These are phyloP conservation scores for Juncus inflexus DNA, from an alignment of 176 grass and related monocot species.

Conservation along the genomic window DNA sequence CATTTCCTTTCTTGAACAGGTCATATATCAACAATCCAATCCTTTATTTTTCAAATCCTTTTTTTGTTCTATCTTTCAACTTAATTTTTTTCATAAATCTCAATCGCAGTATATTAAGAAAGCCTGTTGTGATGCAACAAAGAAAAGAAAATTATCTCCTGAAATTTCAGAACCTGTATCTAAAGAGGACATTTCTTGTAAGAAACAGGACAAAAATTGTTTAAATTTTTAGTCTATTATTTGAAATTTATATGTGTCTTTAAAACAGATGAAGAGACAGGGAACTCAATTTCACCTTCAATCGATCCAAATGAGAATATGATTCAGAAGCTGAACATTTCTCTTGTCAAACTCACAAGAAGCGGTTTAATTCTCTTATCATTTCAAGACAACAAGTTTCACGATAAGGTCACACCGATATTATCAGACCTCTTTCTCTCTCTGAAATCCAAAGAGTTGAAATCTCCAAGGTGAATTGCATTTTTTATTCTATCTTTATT, in stretches of 20 bases:
- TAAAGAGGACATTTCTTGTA: constrained; percentile 47
- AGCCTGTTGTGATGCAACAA: constrained; percentile 32
- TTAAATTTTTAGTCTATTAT: no score
- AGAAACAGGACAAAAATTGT: constrained; percentile 10
- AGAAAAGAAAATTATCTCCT: constrained; percentile 78
- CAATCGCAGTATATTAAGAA: constrained; percentile 46
- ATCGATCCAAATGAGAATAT: constrained; percentile 31
- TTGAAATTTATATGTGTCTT: background rate
- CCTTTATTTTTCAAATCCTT: constrained; percentile 1
- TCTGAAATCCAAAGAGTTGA: constrained; percentile 57
- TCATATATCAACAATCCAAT: constrained; percentile 22
- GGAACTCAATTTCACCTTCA: constrained; percentile 32
- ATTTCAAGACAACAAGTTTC: constrained; percentile 48
- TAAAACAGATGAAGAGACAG: constrained; percentile 34
- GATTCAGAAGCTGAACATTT: constrained; percentile 36
- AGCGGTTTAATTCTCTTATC: constrained; percentile 80
- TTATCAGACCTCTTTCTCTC: constrained; percentile 62
- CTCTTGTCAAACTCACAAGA: constrained; percentile 83
- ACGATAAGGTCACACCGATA: constrained; percentile 45
- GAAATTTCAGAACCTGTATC: constrained; percentile 24
- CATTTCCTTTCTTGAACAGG: constrained; percentile 74
- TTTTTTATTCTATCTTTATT: constrained; percentile 10
- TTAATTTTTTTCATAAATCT: constrained; percentile 26
- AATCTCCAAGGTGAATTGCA: constrained; percentile 61
- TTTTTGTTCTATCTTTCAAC: constrained; percentile 12